Evolutionary conservation across 2,329 filamentous ascomycete species (phyloP), one percentile per base, ranked within the genome.

Genomic region (Pochonia chlamydosporia): DNA sequence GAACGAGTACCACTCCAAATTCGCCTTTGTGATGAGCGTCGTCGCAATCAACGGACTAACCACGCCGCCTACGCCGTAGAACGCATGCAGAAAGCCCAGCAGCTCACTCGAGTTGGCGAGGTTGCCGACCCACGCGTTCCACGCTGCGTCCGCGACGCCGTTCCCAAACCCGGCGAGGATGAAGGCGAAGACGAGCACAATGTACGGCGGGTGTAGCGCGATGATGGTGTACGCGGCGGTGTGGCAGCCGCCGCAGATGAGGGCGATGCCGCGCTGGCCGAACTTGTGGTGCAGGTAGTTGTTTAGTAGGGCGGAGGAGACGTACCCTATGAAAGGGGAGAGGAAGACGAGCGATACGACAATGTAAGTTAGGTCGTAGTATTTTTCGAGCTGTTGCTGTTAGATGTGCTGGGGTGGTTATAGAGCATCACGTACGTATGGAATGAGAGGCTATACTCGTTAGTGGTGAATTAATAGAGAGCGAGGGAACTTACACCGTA

Each of bases 41-140:
- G 86, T 89, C 0, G 85, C 84, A 42, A 89, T 75, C 3, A 89
- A 61, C 0, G 86, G 86, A n/a, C 79, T 74, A 0, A 89, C 65
- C 0, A 85, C 80, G 1, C 82, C 86, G 0, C 87, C 85, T 0
- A 84, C 53, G 0, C 82, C 83, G 57, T 87, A 88, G 46, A 75
- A 80, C 0, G 75, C 75, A 56, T 87, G 84, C 31, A 87, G 59
- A 46, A 86, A 75, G 0, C 84, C 84, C 4, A 85, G 73, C 1
- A 88, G 67, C 40, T 84, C 75, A 54, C 88, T 87, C 1, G 81
- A 78, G 52, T 82, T 81, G 9, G 80, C 75, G 80, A 89, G 85
- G 41, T 75, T 78, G 1, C 84, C 85, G 5, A 74, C 62, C 71
- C 72, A 75, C 0, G 71, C 70, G 50, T 70, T 72, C 59, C 73